Conservation (phyloP, 78 protist genomes). For the slime mould (Dictyostelium discoideum) region DNA sequence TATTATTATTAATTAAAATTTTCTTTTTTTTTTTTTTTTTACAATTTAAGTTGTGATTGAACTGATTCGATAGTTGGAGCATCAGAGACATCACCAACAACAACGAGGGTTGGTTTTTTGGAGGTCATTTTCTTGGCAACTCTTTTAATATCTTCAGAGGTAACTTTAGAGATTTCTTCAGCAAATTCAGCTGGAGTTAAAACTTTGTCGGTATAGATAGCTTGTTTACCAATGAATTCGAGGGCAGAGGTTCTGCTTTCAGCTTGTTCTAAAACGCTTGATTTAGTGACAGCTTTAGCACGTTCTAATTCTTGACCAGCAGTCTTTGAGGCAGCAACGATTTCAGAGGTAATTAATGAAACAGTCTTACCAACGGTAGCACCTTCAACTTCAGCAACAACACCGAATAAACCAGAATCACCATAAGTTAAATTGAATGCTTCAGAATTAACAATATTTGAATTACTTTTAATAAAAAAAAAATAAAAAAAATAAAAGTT, state of each 20-base stretch:
- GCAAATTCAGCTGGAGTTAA: slow-evolving; percentile 52
- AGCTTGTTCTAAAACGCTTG: slow-evolving; percentile 4
- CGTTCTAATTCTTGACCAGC: slow-evolving; percentile 62
- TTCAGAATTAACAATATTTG: slow-evolving; percentile 14
- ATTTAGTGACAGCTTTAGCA: slow-evolving; percentile 40
- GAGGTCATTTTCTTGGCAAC: slow-evolving; percentile 49
- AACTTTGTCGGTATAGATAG: slow-evolving; percentile 18
- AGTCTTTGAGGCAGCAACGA: background rate
- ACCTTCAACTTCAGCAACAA: slow-evolving; percentile 10
- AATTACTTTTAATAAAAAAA: background rate
- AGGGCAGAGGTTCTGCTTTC: slow-evolving; percentile 30
- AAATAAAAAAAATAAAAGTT: background rate
- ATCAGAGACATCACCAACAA: slow-evolving; percentile 29
- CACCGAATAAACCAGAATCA: slow-evolving; percentile 66
- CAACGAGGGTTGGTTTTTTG: slow-evolving; percentile 60
- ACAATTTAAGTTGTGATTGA: slow-evolving; percentile 42
- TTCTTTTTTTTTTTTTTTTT: slow-evolving; percentile 53
- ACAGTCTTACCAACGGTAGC: slow-evolving; percentile 12
- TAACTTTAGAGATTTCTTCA: slow-evolving; percentile 42
- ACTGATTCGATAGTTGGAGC: slow-evolving; percentile 60
- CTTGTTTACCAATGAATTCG: slow-evolving; percentile 78
- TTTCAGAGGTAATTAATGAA: slow-evolving; percentile 18
- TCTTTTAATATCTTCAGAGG: slow-evolving; percentile 70
- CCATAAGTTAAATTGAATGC: slow-evolving; percentile 51
- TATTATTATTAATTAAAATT: too few species aligned